These are phyloP conservation scores for Stentor roeselii DNA, from an alignment of 73 alveolate genomes.

Conservation along the genomic window DNA sequence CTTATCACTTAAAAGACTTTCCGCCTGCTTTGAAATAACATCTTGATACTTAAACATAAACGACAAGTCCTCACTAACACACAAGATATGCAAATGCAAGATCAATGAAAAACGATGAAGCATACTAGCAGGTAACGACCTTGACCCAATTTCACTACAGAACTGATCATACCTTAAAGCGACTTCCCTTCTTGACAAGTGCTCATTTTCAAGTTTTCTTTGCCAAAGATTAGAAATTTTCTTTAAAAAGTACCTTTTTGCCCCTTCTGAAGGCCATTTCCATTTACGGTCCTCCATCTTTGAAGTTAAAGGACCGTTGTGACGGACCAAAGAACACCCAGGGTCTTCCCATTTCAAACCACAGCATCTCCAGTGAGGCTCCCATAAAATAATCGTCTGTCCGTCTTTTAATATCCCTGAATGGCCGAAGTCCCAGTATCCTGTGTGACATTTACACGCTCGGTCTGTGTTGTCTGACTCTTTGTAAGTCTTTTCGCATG, in stretches of 20 bases:
- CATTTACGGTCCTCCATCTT: slow-evolving; percentile 67
- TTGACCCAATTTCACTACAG: slow-evolving; percentile 5
- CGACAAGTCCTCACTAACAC: slow-evolving; percentile 87
- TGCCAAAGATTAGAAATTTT: slow-evolving; percentile 75
- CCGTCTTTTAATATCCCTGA: slow-evolving; percentile 79
- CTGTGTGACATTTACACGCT: slow-evolving; percentile 96
- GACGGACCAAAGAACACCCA: slow-evolving; percentile 85
- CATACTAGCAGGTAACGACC: slow-evolving; percentile 44
- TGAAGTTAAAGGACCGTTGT: slow-evolving; percentile 79
- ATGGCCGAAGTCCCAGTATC: slow-evolving; percentile 97
- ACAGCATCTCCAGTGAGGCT: slow-evolving; percentile 99
- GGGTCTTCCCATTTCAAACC: slow-evolving; percentile 89
- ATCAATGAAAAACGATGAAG: slow-evolving; percentile 73
- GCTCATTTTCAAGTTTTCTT: slow-evolving; percentile 42
- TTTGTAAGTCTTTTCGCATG: slow-evolving; percentile 83
- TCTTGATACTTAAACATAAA: slow-evolving; percentile 83
- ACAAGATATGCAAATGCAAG: slow-evolving; percentile 62
- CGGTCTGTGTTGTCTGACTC: slow-evolving; percentile 73
- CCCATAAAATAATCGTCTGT: slow-evolving; percentile 67
- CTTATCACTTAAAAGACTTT: slow-evolving; percentile 68
- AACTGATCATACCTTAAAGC: neutral
- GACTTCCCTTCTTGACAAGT: slow-evolving; percentile 12
- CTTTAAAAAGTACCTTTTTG: slow-evolving; percentile 75
- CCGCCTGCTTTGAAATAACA: slow-evolving; percentile 69
- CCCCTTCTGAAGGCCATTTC: slow-evolving; percentile 94